Percentiles rank a stretch among this genome's conserved stretches.
phyloP scores from a whole-genome alignment of 768 basidiomycete genomes.

The Mycena vitilis region DNA sequence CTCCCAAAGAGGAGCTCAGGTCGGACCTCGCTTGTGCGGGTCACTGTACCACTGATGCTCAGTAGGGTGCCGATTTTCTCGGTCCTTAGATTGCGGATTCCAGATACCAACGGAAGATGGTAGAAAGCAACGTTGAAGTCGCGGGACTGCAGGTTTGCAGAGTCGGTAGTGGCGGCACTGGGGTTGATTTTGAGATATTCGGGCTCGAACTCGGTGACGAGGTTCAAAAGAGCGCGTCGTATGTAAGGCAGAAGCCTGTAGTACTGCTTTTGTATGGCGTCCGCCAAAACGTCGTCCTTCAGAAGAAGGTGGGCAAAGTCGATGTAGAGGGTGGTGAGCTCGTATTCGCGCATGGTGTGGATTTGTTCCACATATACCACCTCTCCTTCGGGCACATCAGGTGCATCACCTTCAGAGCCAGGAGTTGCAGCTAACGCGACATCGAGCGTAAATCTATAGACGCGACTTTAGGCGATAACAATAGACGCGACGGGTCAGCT shows the following conservation, averaged over 20 bases:
- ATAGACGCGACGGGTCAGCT: constrained; percentile 43
- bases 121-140: constrained; percentile 98
- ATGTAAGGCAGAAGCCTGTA: constrained; percentile 97
- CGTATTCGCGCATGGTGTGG: constrained; percentile 93
- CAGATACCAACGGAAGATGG: constrained; percentile 91
- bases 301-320: constrained; percentile 93
- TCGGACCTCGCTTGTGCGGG: constrained; percentile 95
- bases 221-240: constrained; percentile 88
- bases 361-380: constrained; percentile 93
- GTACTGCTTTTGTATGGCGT: constrained; percentile 94
- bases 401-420: constrained; percentile 74
- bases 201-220: constrained; percentile 90
- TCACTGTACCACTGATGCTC: constrained; percentile 97
- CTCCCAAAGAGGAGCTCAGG: constrained; percentile 95
- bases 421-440: constrained; percentile 85
- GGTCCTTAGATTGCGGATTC: constrained; percentile 93
- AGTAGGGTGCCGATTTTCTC: constrained; percentile 94
- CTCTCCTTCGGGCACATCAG: constrained; percentile 68
- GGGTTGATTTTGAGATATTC: constrained; percentile 96
- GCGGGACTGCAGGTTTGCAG: constrained; percentile 88
- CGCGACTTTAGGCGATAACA: constrained; percentile 28
- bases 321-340: constrained; percentile 95
- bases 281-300: constrained; percentile 92
- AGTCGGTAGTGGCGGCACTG: constrained; percentile 86
- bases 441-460: constrained; percentile 84